phyloP scores from a whole-genome alignment of 2,329 filamentous ascomycete genomes.

The Mycosphaerella sp. region DNA sequence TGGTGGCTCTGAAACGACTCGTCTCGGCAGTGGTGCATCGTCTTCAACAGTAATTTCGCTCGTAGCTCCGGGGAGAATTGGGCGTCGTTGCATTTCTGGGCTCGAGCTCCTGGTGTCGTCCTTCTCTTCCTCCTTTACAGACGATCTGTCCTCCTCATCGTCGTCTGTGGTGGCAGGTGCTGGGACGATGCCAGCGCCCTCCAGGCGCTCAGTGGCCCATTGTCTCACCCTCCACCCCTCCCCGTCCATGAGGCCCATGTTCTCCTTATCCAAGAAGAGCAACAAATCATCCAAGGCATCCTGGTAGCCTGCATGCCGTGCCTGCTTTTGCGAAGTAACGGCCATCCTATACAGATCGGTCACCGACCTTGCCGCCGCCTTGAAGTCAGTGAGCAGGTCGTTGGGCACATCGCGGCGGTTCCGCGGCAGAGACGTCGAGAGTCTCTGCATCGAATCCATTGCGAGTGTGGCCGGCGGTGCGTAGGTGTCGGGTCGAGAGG shows the following conservation, averaged over 20 bases:
- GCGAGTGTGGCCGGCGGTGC: slow-evolving; percentile 4
- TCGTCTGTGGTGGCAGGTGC: slow-evolving; percentile 53
- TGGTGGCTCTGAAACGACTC: slow-evolving; percentile 25
- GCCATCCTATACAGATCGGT: slow-evolving; percentile 96
- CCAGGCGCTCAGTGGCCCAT: slow-evolving; percentile 63
- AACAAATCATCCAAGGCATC: slow-evolving; percentile 88
- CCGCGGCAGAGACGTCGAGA: slow-evolving; percentile 54
- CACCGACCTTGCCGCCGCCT: slow-evolving; percentile 83
- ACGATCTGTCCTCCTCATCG: slow-evolving; percentile 53
- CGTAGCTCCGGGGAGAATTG: slow-evolving; percentile 15
- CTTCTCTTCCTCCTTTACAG: slow-evolving; percentile 42
- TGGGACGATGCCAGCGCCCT: slow-evolving; percentile 44
- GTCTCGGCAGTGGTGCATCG: slow-evolving; percentile 12
- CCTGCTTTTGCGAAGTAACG: slow-evolving; percentile 66
- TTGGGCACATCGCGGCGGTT: slow-evolving; percentile 29
- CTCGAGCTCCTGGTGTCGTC: slow-evolving; percentile 44
- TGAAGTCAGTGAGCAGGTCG: slow-evolving; percentile 77
- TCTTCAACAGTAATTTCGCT: slow-evolving; percentile 24
- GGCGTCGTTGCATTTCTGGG: slow-evolving; percentile 29
- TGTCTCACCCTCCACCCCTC: slow-evolving; percentile 63
- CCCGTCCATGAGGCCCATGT: slow-evolving; percentile 69
- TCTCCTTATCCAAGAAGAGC: slow-evolving; percentile 74
- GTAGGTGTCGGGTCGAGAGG: no score
- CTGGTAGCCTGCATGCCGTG: slow-evolving; percentile 78
- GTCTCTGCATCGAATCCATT: slow-evolving; percentile 60